Evolutionary conservation across 352 stramenopile species (phyloP), one percentile per base, ranked within the genome.

Genomic region (Phytophthora sojae): DNA sequence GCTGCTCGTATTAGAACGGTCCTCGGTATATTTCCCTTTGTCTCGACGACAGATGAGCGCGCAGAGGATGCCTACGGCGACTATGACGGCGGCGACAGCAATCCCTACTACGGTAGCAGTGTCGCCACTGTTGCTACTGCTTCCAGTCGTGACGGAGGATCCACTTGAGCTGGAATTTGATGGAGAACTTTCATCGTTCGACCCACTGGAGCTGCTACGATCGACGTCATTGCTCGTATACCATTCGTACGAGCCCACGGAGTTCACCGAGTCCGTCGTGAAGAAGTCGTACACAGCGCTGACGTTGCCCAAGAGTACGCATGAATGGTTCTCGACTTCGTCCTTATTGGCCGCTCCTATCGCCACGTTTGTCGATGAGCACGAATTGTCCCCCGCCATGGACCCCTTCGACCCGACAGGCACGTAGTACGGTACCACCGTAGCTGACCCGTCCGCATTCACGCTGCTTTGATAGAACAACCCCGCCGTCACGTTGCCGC

Each of bases 171-270:
- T 25, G 52, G 23, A 42, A 7, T 3, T 42, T 15, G 12, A 15
- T 15, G 3, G 35, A 42, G 4, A 42, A 42, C 12, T 7, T 42
- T 30, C 26, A 30, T 30, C 26, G 8, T 44, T 3, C 39, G 3
- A 29, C 17, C 26, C 39, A 39, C 9, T 49, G 14, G n/a, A 8
- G 15, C 21, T 26, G 25, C 11, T 37, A 29, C 15, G 17, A 5
- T 32, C 30, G 37, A 51, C 26, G n/a, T 68, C 61, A 6, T 57
- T 62, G 61, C 61, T 62, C 19, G 23, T 52, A 53, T 62, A 61
- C 61, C 52, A 68, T 21, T 39, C 25, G 14, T 53, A 32, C 25
- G 64, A 23, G 17, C 15, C 29, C 21, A 63, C 25, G 3, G 57
- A 53, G 15, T 63, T 55, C 3, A 26, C 26, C 4, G 57, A 55